Conservation (phyloP, 305 asterid species). For the Euphrasia arctica region DNA sequence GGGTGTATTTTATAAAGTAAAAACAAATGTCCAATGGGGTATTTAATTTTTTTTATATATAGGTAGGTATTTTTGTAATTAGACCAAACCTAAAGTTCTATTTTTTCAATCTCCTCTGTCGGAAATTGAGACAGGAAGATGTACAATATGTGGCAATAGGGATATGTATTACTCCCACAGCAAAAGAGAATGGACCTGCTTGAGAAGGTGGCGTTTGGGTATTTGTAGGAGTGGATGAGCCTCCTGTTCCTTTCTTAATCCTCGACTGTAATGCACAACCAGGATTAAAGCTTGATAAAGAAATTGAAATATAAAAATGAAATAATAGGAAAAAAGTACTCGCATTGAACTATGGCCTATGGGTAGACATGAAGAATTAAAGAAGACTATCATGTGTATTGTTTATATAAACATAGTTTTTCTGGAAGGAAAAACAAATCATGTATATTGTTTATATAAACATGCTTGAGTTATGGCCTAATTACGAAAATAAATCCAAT, state of each 20-base stretch:
- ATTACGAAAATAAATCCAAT: background rate
- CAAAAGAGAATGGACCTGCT: slow-evolving; percentile 44
- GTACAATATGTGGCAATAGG: slow-evolving; percentile 1
- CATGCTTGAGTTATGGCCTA: background rate
- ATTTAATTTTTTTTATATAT: background rate
- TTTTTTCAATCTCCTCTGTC: background rate
- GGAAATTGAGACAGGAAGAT: background rate
- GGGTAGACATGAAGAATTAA: background rate
- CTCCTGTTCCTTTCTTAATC: slow-evolving; percentile 65
- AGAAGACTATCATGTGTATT: background rate
- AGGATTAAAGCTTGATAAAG: background rate
- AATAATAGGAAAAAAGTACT: background rate
- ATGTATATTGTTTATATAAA: too few species aligned
- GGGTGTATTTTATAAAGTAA: background rate
- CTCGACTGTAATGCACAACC: slow-evolving; percentile 55
- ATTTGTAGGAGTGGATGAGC: slow-evolving; percentile 43
- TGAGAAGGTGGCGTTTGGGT: slow-evolving; percentile 43
- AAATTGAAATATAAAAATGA: background rate
- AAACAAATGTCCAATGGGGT: background rate
- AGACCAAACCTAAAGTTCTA: background rate
- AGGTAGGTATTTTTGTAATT: background rate
- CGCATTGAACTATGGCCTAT: background rate
- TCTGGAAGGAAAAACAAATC: background rate
- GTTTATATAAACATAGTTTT: background rate
- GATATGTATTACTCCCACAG: background rate